Evolutionary conservation across 495 filamentous ascomycete species (phyloP).

Genomic region (Daldinia childiae): DNA sequence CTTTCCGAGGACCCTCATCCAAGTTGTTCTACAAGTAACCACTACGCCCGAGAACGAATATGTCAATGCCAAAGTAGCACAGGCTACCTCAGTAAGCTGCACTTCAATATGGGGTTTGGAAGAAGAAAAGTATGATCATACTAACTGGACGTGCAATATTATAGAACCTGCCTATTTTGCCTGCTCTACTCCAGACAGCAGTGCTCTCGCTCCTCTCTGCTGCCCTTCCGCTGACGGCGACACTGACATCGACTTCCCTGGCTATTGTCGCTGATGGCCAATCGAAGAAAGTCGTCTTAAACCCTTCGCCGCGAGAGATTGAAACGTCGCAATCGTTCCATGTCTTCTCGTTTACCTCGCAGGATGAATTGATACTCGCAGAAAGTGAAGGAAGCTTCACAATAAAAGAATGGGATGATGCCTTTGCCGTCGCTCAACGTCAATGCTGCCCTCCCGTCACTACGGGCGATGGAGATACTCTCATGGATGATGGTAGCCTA

Average conservation of each 20-base stretch:
- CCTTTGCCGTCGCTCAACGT: conserved; percentile 68
- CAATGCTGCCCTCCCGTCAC: conserved; percentile 66
- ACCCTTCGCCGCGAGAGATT: conserved; percentile 66
- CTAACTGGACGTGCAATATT: conserved; percentile 27
- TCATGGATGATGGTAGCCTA: conserved; percentile 54
- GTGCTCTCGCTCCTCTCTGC: conserved; percentile 80
- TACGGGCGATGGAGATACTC: conserved; percentile 53
- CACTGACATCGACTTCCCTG: conserved; percentile 69
- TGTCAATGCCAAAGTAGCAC: conserved; percentile 60
- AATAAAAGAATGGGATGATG: conserved; percentile 77
- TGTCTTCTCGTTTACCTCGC: conserved; percentile 78
- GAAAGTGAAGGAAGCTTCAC: conserved; percentile 86
- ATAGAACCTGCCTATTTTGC: conserved; percentile 78
- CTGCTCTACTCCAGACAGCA: conserved; percentile 76
- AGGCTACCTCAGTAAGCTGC: conserved; percentile 58
- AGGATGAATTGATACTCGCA: conserved; percentile 75
- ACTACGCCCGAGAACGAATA: conserved; percentile 65
- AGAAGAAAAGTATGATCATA: conserved; percentile 13
- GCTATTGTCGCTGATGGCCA: conserved; percentile 64
- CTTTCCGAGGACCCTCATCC: conserved; percentile 74
- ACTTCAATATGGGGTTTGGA: neutral
- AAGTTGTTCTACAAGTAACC: conserved; percentile 72
- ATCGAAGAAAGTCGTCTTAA: conserved; percentile 54
- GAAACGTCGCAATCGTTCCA: conserved; percentile 73
- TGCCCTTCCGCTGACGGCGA: conserved; percentile 76